Percentiles rank a stretch among this genome's conserved stretches.
These are phyloP conservation scores for Blastocystis sp. DNA, from an alignment of 352 stramenopile species.

Conservation along the genomic window DNA sequence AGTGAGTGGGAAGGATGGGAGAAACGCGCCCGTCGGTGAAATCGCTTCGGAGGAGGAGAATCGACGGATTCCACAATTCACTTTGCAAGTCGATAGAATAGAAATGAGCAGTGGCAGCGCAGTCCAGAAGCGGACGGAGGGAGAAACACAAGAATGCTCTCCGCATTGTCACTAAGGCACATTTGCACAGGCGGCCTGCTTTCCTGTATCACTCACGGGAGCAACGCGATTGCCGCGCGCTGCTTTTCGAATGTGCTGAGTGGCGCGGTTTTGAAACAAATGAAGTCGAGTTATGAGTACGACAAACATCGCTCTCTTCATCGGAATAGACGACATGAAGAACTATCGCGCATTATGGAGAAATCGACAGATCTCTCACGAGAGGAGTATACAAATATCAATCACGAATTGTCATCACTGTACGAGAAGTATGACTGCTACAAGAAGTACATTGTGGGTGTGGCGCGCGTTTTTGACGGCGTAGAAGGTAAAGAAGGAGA, in stretches of 20 bases:
- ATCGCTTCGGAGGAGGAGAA: not conserved
- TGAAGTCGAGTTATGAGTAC: conserved; percentile 53
- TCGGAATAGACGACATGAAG: conserved; percentile 12
- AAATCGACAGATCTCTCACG: conserved; percentile 51
- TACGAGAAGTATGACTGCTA: conserved; percentile 66
- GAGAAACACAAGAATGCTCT: not conserved
- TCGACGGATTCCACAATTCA: not conserved
- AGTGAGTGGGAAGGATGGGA: not conserved
- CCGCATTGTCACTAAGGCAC: no score
- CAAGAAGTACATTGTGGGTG: conserved; percentile 31
- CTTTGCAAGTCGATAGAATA: not conserved
- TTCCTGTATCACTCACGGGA: not conserved
- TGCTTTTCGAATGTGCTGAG: not conserved
- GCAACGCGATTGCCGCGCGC: not conserved
- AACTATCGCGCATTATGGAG: conserved; percentile 26
- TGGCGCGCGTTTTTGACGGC: no score
- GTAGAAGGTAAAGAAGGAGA: conserved; percentile 82
- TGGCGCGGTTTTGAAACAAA: conserved; percentile 3
- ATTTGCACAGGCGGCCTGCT: no score
- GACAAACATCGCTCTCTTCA: not conserved
- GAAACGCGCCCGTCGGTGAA: not conserved
- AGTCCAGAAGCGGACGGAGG: not conserved
- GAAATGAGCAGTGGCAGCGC: not conserved
- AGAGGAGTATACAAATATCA: conserved; percentile 58
- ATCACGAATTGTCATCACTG: conserved; percentile 36